Percentiles rank a stretch among this genome's conserved stretches.
Evolutionary conservation across 352 stramenopile species (phyloP).

Genomic region (Phytopythium montanum): DNA sequence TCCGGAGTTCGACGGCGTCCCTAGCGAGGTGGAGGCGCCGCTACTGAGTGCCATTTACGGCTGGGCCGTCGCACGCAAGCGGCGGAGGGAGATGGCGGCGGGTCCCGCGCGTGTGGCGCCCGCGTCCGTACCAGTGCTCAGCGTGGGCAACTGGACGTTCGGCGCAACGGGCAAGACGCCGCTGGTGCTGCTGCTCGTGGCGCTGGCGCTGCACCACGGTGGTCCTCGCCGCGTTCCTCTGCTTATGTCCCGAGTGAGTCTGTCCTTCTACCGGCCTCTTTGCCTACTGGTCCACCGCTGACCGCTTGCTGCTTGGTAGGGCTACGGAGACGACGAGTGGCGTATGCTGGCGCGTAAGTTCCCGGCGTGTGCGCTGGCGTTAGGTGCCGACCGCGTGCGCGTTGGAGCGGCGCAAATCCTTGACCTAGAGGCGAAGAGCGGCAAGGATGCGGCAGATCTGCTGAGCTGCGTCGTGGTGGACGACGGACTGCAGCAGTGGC

Average conservation of each 20-base stretch:
- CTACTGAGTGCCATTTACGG: constrained; percentile 40
- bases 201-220: constrained; percentile 13
- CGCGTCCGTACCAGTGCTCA: constrained; percentile 40
- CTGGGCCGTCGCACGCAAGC: constrained; percentile 27
- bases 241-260: constrained; percentile 46
- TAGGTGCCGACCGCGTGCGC: constrained; percentile 21
- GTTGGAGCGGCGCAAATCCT: constrained; percentile 34
- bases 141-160: constrained; percentile 69
- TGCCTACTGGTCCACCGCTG: not conserved
- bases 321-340: constrained; percentile 72
- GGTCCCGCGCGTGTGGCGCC: constrained; percentile 21
- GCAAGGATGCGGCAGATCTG: constrained; percentile 5
- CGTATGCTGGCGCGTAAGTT: constrained; percentile 46
- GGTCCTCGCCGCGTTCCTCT: constrained; percentile 21
- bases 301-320: constrained; percentile 10
- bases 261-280: not conserved
- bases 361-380: constrained; percentile 33
- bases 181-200: constrained; percentile 41
- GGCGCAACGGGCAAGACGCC: constrained; percentile 75
- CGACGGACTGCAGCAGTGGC: constrained; percentile 71
- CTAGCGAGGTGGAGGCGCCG: constrained; percentile 15
- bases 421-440: not conserved
- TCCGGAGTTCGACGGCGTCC: too few species aligned
- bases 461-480: constrained; percentile 53
- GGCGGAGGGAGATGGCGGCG: constrained; percentile 20